These are phyloP conservation scores for Epichloe baconii DNA, from an alignment of 2,329 filamentous ascomycete genomes.

Conservation along the genomic window DNA sequence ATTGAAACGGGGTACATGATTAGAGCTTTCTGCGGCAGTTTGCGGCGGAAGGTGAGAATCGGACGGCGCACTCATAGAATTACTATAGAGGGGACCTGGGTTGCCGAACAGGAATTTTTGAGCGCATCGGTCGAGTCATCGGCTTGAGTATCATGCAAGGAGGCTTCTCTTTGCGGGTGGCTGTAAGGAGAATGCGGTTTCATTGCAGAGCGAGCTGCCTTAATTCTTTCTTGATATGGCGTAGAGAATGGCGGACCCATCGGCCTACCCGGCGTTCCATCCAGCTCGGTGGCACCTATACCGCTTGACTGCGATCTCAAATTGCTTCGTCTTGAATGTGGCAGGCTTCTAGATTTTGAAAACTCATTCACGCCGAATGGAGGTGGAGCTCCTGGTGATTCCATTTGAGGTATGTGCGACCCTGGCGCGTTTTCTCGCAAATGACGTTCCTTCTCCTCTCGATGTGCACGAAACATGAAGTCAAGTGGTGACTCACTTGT, in stretches of 20 bases:
- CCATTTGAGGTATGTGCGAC: slow-evolving; percentile 14
- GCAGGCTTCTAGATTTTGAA: slow-evolving; percentile 12
- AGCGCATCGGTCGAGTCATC: slow-evolving; percentile 34
- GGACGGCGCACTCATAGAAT: not conserved
- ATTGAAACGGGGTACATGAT: not conserved
- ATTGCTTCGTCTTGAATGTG: slow-evolving; percentile 14
- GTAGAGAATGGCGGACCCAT: slow-evolving; percentile 58
- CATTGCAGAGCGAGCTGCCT: slow-evolving; percentile 32
- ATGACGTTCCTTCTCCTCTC: slow-evolving; percentile 57
- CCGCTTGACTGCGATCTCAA: slow-evolving; percentile 12
- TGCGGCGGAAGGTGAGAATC: not conserved
- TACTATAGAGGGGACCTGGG: slow-evolving; percentile 10
- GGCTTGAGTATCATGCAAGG: slow-evolving; percentile 1
- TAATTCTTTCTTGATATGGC: slow-evolving; percentile 48
- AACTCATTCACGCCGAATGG: slow-evolving; percentile 10
- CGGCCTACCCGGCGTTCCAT: slow-evolving; percentile 39
- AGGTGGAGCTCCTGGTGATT: not conserved
- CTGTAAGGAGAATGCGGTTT: slow-evolving; percentile 2
- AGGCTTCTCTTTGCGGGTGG: not conserved
- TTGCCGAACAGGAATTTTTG: slow-evolving; percentile 43
- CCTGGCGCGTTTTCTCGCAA: slow-evolving; percentile 24
- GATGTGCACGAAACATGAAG: slow-evolving; percentile 78
- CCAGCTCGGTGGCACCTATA: slow-evolving; percentile 40
- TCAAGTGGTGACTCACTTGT: slow-evolving; percentile 65
- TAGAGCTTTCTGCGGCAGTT: not conserved